A percentile compares a stretch with the other conserved stretches of the same genome.
phyloP scores from a whole-genome alignment of 2,329 filamentous ascomycete species.

The Epichloe scottii region DNA sequence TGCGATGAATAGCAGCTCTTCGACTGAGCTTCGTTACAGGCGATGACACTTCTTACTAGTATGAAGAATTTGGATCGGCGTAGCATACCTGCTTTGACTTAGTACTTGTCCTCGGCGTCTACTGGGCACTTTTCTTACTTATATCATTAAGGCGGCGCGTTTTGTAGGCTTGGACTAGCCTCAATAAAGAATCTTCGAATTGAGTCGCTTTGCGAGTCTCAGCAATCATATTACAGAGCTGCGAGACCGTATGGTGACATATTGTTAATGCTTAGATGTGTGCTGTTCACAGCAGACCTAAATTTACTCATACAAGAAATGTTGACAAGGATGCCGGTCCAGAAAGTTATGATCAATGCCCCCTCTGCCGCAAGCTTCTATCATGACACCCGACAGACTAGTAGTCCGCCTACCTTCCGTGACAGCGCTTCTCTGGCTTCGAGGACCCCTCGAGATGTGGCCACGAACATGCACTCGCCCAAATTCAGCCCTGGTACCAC shows the following conservation, averaged over 20 bases:
- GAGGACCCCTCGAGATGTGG: constrained; percentile 64
- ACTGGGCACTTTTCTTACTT: background rate
- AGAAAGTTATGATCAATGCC: too few species aligned
- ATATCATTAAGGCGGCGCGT: background rate
- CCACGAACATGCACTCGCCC: constrained; percentile 73
- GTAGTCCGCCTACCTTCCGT: constrained; percentile 66
- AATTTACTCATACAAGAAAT: too few species aligned
- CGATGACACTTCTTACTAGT: too few species aligned
- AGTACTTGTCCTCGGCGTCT: background rate
- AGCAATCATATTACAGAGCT: background rate
- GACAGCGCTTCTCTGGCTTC: constrained; percentile 75
- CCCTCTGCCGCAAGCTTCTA: too few species aligned
- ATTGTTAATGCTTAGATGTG: background rate
- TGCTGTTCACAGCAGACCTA: background rate
- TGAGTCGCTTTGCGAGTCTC: background rate
- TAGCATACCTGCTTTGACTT: background rate
- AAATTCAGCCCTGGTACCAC: constrained; percentile 64
- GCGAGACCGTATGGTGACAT: background rate
- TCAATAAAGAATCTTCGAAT: background rate
- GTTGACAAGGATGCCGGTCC: too few species aligned
- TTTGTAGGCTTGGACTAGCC: background rate
- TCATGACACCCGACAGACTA: constrained; percentile 57
- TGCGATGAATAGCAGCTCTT: too few species aligned
- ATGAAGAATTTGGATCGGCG: too few species aligned
- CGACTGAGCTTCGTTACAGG: too few species aligned